A percentile compares a stretch with the other conserved stretches of the same genome.
Evolutionary conservation across 768 basidiomycete genomes (phyloP).

Genomic region (Melanogaster broomeanus): DNA sequence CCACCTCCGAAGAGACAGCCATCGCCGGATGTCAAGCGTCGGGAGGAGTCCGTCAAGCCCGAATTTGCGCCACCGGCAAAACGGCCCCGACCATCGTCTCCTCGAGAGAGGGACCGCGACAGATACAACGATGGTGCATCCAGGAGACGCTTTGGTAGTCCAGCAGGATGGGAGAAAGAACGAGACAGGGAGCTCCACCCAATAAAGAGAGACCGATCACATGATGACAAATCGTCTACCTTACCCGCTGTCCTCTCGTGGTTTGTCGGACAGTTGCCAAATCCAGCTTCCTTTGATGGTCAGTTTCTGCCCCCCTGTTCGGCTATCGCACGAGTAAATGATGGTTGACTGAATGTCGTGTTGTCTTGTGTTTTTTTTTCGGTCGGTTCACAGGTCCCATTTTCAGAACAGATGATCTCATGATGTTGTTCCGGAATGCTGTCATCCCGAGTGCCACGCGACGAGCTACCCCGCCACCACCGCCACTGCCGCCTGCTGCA

Average conservation of each 20-base stretch:
- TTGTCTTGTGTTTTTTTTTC: slow-evolving; percentile 6
- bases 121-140: slow-evolving; percentile 37
- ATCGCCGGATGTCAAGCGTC: slow-evolving; percentile 39
- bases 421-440: slow-evolving; percentile 81
- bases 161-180: slow-evolving; percentile 44
- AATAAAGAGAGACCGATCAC: slow-evolving; percentile 39
- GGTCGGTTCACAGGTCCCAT: slow-evolving; percentile 78
- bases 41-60: slow-evolving; percentile 43
- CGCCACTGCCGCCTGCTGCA: slow-evolving; percentile 49
- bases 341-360: slow-evolving; percentile 9
- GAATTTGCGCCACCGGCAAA: slow-evolving; percentile 44
- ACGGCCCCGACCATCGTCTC: slow-evolving; percentile 47
- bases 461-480: slow-evolving; percentile 59
- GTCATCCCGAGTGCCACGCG: slow-evolving; percentile 66
- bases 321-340: slow-evolving; percentile 7
- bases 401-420: slow-evolving; percentile 87
- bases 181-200: slow-evolving; percentile 44
- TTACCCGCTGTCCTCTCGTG: slow-evolving; percentile 68
- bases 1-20: slow-evolving; percentile 31
- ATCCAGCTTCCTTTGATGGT: slow-evolving; percentile 82
- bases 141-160: slow-evolving; percentile 44
- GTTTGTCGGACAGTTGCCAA: slow-evolving; percentile 83
- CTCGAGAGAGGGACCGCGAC: slow-evolving; percentile 53
- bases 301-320: slow-evolving; percentile 29
- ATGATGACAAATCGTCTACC: slow-evolving; percentile 49